Percentiles rank a stretch among this genome's conserved stretches.
Conservation (phyloP, 768 basidiomycete genomes). For the Lentinus brumalis region DNA sequence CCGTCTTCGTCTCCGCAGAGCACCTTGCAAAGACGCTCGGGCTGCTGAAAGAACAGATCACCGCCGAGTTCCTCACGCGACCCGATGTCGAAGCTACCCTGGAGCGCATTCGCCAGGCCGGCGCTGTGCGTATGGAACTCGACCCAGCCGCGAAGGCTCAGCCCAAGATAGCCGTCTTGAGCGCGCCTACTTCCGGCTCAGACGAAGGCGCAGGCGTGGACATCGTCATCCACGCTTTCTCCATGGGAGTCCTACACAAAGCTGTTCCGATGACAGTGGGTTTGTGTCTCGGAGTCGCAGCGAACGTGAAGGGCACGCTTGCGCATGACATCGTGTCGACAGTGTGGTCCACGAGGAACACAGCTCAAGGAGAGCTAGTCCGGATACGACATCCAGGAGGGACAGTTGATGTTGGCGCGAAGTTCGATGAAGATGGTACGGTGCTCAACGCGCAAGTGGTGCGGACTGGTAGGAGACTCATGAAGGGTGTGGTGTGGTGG, state of each 20-base stretch:
- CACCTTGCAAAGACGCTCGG: conserved; percentile 46
- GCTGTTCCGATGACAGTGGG: conserved; percentile 77
- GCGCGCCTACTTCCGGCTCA: conserved; percentile 30
- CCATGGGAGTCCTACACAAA: conserved; percentile 72
- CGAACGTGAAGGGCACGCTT: conserved; percentile 54
- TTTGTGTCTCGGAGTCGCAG: conserved; percentile 66
- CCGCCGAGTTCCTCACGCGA: conserved; percentile 14
- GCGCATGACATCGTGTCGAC: conserved; percentile 48
- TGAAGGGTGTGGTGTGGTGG: conserved; percentile 73
- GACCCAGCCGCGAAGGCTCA: conserved; percentile 65
- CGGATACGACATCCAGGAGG: conserved; percentile 69
- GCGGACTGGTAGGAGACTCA: conserved; percentile 68
- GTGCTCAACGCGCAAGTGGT: conserved; percentile 64
- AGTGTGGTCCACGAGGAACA: conserved; percentile 12
- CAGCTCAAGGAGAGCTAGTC: conserved; percentile 32
- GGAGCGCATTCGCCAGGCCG: conserved; percentile 56
- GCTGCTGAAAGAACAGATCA: conserved; percentile 28
- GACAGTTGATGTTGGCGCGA: conserved; percentile 65
- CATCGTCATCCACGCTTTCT: conserved; percentile 59
- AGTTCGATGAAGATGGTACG: conserved; percentile 45
- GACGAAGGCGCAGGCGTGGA: conserved; percentile 36
- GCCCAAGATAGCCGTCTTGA: conserved; percentile 68
- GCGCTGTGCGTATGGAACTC: conserved; percentile 62
- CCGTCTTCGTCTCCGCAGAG: conserved; percentile 55
- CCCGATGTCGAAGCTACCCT: conserved; percentile 34